Evolutionary conservation across 1,139 yeast genomes (phyloP), one percentile per base, ranked within the genome.

Genomic region (Geotrichum fermentans): DNA sequence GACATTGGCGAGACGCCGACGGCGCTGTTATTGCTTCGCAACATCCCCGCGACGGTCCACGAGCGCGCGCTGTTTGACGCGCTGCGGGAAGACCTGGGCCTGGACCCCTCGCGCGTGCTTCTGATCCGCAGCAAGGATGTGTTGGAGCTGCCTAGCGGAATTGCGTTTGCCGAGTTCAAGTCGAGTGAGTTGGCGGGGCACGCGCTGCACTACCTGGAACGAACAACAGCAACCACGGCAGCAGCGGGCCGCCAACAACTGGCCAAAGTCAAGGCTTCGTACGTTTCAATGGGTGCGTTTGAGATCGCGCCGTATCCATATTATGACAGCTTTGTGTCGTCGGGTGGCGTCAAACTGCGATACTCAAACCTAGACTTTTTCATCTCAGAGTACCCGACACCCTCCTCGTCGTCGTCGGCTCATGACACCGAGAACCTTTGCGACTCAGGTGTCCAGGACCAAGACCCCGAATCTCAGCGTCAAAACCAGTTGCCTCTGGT

Each of bases 271-370:
- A 36, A 38, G 18, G 45, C 40, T 7, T 50, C 53, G 17, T 46
- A 46, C 30, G 43, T 43, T 10, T 50, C 53, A 8, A 16, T 50
- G 30, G 50, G 53, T 4, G 41, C 53, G 7, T 50, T 50, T 40
- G 50, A 37, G 17, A 45, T 47, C 22, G 48, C 53, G 4, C 13
- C 43, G 11, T 41, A 50, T 14, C 46, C 47, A 3, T 43, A 21
- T 18, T 22, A 37, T 22, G 29, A 46, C 21, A 21, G 43, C 6
- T 50, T 50, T 17, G 32, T 11, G 29, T 46, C 50, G 11, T 39
- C 46, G 6, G 47, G 48, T 2, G 53, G 53, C 4, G 44, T 42
- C 22, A 38, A 29, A 22, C 39, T 50, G 34, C 45, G 43, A 29
- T 50, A 50, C 16, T 35, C 43, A 11, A 46, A 50, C 18, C 33